phyloP scores from a whole-genome alignment of 176 grass and related monocot species.

The Triticum dicoccoides region DNA sequence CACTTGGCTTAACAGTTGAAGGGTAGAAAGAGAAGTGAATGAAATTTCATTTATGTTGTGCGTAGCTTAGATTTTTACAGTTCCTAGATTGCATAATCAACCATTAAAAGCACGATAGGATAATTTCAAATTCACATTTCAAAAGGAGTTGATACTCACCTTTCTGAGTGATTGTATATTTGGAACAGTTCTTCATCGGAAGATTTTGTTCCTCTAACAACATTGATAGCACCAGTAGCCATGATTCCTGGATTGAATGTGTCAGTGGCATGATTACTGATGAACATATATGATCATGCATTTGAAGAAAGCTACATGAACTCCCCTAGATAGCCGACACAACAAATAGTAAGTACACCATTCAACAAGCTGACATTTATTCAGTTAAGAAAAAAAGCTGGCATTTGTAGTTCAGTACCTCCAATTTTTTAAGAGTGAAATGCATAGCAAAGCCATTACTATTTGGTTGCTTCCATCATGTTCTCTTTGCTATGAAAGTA shows the following conservation, averaged over 20 bases:
- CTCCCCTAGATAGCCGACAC: not conserved
- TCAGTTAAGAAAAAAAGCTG: not conserved
- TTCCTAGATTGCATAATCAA: not conserved
- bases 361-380: not conserved
- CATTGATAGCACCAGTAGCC: slow-evolving; percentile 92
- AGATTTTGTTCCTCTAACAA: slow-evolving; percentile 88
- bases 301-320: not conserved
- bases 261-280: not conserved
- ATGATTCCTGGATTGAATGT: slow-evolving; percentile 68
- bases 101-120: not conserved
- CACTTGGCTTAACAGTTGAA: not conserved
- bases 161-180: slow-evolving; percentile 95
- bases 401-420: not conserved
- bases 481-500: not conserved
- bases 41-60: slow-evolving; percentile 6
- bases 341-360: not conserved
- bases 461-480: not conserved
- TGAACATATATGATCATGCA: not conserved
- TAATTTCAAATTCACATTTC: not conserved
- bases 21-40: not conserved
- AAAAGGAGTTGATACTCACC: slow-evolving; percentile 32
- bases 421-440: not conserved
- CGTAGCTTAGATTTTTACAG: not conserved
- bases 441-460: not conserved
- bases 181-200: slow-evolving; percentile 78